Evolutionary conservation across 2,329 filamentous ascomycete genomes (phyloP).

Genomic region (Moelleriella libera): DNA sequence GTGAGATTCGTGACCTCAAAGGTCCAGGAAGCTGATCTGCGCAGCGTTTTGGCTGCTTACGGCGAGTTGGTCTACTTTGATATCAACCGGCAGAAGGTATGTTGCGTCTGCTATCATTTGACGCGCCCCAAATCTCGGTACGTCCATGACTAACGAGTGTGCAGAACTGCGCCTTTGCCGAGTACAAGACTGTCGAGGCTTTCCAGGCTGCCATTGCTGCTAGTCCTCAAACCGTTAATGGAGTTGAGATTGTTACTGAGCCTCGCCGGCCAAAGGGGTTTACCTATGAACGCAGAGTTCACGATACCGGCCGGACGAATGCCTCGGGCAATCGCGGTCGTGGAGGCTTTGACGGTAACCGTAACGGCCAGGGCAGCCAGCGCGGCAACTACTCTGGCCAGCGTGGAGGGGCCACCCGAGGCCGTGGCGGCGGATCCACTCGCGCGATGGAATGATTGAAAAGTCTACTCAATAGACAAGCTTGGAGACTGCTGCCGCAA

Average conservation of each 20-base stretch:
- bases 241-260: conserved; percentile 74
- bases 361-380: conserved; percentile 43
- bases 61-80: conserved; percentile 62
- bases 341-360: conserved; percentile 46
- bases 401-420: conserved; percentile 51
- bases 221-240: conserved; percentile 76
- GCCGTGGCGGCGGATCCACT: conserved; percentile 38
- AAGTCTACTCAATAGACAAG: no score
- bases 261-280: conserved; percentile 61
- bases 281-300: conserved; percentile 57
- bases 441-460: background rate
- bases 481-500: no score
- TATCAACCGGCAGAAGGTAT: conserved; percentile 71
- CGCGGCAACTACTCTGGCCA: conserved; percentile 58
- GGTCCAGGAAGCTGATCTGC: conserved; percentile 62
- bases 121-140: no score
- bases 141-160: background rate
- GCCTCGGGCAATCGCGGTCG: conserved; percentile 45
- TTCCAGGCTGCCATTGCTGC: conserved; percentile 72
- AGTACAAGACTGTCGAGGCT: conserved; percentile 68
- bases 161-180: conserved; percentile 93
- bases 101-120: conserved; percentile 6
- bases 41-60: conserved; percentile 54
- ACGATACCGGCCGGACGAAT: conserved; percentile 47
- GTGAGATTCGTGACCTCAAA: conserved; percentile 93